Conservation (phyloP, 139 green algal genomes). For the Tetradesmus lagerheimii region DNA sequence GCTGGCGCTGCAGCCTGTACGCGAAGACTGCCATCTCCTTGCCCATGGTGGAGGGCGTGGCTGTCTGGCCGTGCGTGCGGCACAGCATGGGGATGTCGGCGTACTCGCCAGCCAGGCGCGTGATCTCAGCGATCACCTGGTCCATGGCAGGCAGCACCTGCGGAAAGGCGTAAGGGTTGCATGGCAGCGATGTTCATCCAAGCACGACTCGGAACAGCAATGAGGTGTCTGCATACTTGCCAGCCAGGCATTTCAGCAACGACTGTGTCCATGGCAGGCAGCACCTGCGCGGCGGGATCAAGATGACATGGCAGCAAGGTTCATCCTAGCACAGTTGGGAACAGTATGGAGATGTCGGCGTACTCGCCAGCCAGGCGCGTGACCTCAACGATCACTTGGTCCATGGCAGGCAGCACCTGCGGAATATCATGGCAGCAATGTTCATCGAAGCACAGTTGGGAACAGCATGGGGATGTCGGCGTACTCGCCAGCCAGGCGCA, state of each 20-base stretch:
- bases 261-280: no score
- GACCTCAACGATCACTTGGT: constrained; percentile 85
- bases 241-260: no score
- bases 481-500: not conserved
- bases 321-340: no score
- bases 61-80: constrained; percentile 98
- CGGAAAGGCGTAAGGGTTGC: no score
- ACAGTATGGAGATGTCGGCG: constrained; percentile 95
- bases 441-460: no score
- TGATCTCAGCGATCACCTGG: constrained; percentile 80
- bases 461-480: no score
- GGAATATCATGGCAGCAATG: no score
- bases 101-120: constrained; percentile 79
- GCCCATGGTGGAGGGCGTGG: constrained; percentile 97
- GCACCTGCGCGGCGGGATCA: no score
- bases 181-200: no score
- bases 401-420: constrained; percentile 91
- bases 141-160: constrained; percentile 94
- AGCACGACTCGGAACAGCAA: no score
- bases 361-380: constrained; percentile 78
- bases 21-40: constrained; percentile 99
- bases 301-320: no score
- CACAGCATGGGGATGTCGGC: constrained; percentile 95
- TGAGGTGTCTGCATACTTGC: no score
- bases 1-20: constrained; percentile 83